Base-by-base conservation (phyloP, 352 stramenopile genomes). In the Pythium monospermum region DNA sequence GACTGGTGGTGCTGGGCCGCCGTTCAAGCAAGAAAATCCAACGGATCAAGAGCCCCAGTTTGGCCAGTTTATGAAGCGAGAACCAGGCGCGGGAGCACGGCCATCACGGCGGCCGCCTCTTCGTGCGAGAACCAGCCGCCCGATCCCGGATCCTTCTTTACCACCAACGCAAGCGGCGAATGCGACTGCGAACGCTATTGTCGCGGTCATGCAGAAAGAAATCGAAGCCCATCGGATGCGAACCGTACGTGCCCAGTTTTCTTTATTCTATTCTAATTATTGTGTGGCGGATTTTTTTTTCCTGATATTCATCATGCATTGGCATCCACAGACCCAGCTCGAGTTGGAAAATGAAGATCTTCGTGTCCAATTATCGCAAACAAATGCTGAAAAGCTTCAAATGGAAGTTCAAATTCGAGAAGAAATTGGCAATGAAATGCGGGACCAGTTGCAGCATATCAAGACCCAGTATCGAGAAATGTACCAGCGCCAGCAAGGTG, bases 401-500 rank as follows among this genome's bases (percentile, higher is more conserved):
- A 71, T 83, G 47, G 75, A 86, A 50, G 64, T 87, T 19, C 63
- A 66, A 22, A 76, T 86, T 52, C 73, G 79, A 7, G 64, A 63
- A 2, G 73, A 85, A 42, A 73, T 88, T n/a, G 80, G 71, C 21
- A 76, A 73, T n/a, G 75, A 87, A 59, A 86, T 85, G 78, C 71
- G 68, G 12, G 56, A 76, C 36, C 76, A 86, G 40, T 63, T 85
- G 32, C 70, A 84, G 60, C 75, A 84, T 23, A 84, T 87, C 58
- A 73, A 75, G 23, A 48, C 57, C 1, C 70, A 82, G 40, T 86
- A 83, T 47, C 62, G 72, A 48, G 61, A 54, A 8, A 85, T 75
- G 64, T 61, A 58, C 21, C 58, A 71, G 25, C 58, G 49, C 12
- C 45, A 64, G 42, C 61, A 70, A n/a, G 44, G 48, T 6, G 43